Conservation (phyloP, 495 filamentous ascomycete genomes). For the Parmelia sp. region DNA sequence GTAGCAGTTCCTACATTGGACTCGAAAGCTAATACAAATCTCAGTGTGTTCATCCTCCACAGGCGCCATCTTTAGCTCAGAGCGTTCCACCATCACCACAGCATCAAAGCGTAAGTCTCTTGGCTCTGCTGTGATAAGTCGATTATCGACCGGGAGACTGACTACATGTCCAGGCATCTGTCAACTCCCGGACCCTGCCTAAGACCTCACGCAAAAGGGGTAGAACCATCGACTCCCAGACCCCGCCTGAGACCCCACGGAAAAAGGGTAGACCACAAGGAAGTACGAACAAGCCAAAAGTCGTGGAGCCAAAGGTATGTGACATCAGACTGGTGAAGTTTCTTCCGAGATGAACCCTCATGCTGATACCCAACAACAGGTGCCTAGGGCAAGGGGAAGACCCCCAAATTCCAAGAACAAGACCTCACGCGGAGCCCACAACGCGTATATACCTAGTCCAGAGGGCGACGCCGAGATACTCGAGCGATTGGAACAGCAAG, state of each 20-base stretch:
- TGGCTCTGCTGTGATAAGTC: not conserved
- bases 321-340: not conserved
- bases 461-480: not conserved
- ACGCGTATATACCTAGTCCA: not conserved
- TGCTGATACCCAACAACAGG: not conserved
- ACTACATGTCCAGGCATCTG: not conserved
- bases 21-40: not conserved
- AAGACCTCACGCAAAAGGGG: not conserved
- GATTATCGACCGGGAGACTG: not conserved
- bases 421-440: not conserved
- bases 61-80: not conserved
- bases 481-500: not conserved
- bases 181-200: not conserved
- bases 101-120: not conserved
- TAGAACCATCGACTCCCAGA: too few species aligned
- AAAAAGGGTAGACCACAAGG: slow-evolving; percentile 10
- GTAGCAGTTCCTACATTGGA: not conserved
- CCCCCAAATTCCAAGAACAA: not conserved
- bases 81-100: not conserved
- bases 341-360: not conserved
- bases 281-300: slow-evolving; percentile 13
- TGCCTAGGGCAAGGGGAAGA: slow-evolving; percentile 2
- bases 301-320: slow-evolving; percentile 2
- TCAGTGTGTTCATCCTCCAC: not conserved
- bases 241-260: not conserved